Percentiles rank a stretch among this genome's conserved stretches.
Evolutionary conservation across 345 rosid genomes (phyloP).

Genomic region (Stellera chamaejasme): DNA sequence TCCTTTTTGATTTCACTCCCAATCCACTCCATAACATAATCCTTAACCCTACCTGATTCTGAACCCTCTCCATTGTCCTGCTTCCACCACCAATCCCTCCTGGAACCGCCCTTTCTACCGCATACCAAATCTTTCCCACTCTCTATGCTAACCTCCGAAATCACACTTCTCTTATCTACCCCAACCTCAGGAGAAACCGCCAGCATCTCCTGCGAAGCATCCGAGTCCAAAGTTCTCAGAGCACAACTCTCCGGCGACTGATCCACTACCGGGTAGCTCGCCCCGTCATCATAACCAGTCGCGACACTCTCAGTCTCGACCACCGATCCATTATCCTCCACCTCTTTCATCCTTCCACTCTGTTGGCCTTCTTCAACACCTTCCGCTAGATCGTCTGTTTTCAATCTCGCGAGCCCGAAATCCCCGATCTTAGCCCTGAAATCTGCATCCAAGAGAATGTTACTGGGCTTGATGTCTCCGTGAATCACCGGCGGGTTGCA

Average conservation of each 20-base stretch:
- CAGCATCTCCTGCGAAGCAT: constrained; percentile 28
- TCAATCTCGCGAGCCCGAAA: constrained; percentile 68
- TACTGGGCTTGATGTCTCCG: constrained; percentile 70
- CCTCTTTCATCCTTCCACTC: constrained; percentile 18
- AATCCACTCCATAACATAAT: constrained; percentile 80
- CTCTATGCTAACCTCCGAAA: constrained; percentile 38
- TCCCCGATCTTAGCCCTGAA: constrained; percentile 69
- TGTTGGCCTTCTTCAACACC: constrained; percentile 25
- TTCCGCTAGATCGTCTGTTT: constrained; percentile 34
- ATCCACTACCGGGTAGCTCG: constrained; percentile 15
- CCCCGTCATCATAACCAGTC: constrained; percentile 48
- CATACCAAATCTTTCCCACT: constrained; percentile 31
- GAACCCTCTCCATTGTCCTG: constrained; percentile 53
- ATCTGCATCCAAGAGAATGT: constrained; percentile 40
- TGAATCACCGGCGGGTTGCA: constrained; percentile 55
- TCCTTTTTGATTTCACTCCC: constrained; percentile 73
- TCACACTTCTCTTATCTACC: constrained; percentile 34
- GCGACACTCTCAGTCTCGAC: constrained; percentile 52
- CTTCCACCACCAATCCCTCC: constrained; percentile 78
- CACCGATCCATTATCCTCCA: constrained; percentile 62
- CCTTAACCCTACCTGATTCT: constrained; percentile 65
- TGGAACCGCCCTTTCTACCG: constrained; percentile 31
- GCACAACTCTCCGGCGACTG: constrained; percentile 48
- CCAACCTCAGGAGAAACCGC: constrained; percentile 32
- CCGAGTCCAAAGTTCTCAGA: constrained; percentile 32